phyloP scores from a whole-genome alignment of 176 grass and related monocot species.

The Luzula sylvatica region DNA sequence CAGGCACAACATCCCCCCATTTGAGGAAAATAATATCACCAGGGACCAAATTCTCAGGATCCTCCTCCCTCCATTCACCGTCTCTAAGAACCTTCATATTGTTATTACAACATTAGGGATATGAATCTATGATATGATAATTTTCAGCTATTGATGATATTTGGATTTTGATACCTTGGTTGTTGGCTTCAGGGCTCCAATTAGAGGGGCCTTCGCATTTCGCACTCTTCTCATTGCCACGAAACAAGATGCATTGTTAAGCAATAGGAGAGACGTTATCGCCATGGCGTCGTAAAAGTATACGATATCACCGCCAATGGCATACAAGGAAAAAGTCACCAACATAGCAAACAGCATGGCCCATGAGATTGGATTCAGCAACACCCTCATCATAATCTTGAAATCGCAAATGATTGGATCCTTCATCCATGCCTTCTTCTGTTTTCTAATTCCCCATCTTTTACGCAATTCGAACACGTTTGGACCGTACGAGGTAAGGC shows the following conservation, averaged over 20 bases:
- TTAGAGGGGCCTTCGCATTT: constrained; percentile 25
- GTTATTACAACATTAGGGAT: no score
- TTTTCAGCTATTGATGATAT: no score
- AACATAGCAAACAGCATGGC: constrained; percentile 18
- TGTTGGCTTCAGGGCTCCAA: constrained; percentile 1
- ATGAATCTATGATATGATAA: no score
- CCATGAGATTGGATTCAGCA: constrained; percentile 37
- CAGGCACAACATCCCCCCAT: constrained; percentile 6
- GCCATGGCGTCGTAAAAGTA: not conserved
- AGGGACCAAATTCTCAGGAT: not conserved
- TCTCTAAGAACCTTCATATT: constrained; percentile 12
- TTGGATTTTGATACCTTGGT: constrained; percentile 1
- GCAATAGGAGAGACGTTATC: constrained; percentile 8
- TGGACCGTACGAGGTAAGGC: no score
- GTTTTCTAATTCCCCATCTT: no score
- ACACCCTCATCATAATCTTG: constrained; percentile 6
- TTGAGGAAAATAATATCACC: constrained; percentile 9
- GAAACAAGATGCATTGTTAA: constrained; percentile 18
- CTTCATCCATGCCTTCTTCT: no score
- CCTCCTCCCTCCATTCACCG: not conserved
- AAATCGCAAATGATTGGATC: constrained; percentile 23
- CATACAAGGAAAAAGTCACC: not conserved
- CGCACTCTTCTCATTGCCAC: constrained; percentile 21
- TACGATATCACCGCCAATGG: constrained; percentile 2
- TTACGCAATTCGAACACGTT: no score